A percentile compares a stretch with the other conserved stretches of the same genome.
These are phyloP conservation scores for Geotrichum histeridarum DNA, from an alignment of 1,139 yeast species.

Conservation along the genomic window DNA sequence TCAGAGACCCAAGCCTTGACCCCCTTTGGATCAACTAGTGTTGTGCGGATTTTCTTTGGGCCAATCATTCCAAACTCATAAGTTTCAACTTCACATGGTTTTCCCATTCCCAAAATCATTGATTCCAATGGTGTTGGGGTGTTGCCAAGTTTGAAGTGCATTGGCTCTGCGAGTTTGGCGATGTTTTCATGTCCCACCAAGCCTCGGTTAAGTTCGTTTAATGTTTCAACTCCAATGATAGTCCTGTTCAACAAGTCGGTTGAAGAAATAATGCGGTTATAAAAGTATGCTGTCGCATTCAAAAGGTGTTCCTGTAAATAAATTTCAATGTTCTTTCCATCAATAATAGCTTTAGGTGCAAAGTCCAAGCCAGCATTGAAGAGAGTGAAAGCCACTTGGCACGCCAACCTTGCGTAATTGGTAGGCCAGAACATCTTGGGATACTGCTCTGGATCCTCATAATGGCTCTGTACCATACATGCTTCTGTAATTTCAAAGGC, in stretches of 20 bases:
- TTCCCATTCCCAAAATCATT: constrained; percentile 63
- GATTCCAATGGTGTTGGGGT: constrained; percentile 36
- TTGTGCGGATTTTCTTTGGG: constrained; percentile 58
- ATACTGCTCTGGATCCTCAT: constrained; percentile 44
- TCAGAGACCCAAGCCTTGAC: constrained; percentile 51
- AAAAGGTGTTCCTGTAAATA: constrained; percentile 62
- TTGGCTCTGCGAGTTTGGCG: constrained; percentile 30
- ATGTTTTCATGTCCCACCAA: constrained; percentile 32
- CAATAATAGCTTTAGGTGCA: constrained; percentile 62
- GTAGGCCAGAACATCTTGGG: constrained; percentile 95
- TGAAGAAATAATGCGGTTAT: constrained; percentile 46
- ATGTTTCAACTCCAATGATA: constrained; percentile 67
- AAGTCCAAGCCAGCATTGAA: constrained; percentile 72
- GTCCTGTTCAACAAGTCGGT: constrained; percentile 52
- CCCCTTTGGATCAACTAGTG: constrained; percentile 62
- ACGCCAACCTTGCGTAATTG: constrained; percentile 71
- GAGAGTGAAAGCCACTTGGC: constrained; percentile 76
- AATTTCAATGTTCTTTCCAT: constrained; percentile 69
- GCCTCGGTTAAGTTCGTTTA: constrained; percentile 64
- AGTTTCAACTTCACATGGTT: constrained; percentile 56
- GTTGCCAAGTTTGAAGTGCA: constrained; percentile 33
- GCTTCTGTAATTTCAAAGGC: constrained; percentile 66
- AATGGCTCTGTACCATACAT: constrained; percentile 60
- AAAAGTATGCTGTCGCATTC: constrained; percentile 49
- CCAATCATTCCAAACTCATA: constrained; percentile 68